Evolutionary conservation across 768 basidiomycete species (phyloP), one percentile per base, ranked within the genome.

Genomic region (Candolleomyces aberdarensis): DNA sequence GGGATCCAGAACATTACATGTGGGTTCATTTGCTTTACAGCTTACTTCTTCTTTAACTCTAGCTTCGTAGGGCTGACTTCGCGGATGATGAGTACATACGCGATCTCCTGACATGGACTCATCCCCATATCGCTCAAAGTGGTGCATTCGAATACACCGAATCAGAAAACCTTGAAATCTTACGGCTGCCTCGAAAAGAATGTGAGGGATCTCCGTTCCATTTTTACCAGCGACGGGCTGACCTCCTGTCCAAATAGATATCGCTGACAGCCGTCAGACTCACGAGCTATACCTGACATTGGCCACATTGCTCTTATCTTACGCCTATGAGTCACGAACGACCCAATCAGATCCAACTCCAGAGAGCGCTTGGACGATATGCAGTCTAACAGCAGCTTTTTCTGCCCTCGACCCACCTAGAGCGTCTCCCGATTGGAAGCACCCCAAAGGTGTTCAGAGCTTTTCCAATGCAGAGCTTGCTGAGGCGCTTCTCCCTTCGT

Each of bases 331-430:
- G 63, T 79, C 83, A 54, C 86, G 92, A 44, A 91, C 88, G 5
- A 91, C 86, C 0, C 85, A 88, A 62, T 78, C 80, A 52, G 92
- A 95, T 62, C 85, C 91, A n/a, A 92, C 89, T 3, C 82, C 91
- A 7, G 93, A 95, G 72, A 94, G 92, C 70, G 88, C 90, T 14
- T 95, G 92, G 92, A 95, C 93, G 2, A 80, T 95, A 57, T 81
- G 85, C 64, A 79, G 75, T 32, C 79, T 95, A 55, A 84, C 83
- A 13, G 87, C 92, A 51, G 84, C 85, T 2, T 92, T 95, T 73
- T 85, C 92, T n/a, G 88, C 92, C 0, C 84, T 95, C 32, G 89
- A 93, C 69, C 85, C 87, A 31, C 62, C 40, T 60, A 60, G 39
- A 59, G 67, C 22, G 58, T 66, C 26, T 47, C 63, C 54, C 5